phyloP scores from a whole-genome alignment of 768 basidiomycete genomes.

The Floccularia luteovirens region DNA sequence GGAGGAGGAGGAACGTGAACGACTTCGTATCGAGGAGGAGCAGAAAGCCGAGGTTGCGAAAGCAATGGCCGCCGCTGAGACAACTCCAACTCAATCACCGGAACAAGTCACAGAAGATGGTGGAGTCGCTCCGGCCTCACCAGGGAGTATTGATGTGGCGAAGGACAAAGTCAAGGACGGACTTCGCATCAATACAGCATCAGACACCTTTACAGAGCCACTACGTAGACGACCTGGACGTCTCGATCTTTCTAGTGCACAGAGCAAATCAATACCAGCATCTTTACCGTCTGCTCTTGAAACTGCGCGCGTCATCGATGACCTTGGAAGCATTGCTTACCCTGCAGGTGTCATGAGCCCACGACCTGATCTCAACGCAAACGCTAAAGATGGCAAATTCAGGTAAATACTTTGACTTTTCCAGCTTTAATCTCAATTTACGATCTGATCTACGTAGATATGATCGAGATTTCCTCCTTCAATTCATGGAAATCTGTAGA shows the following conservation, averaged over 20 bases:
- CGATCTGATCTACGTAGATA: conserved; percentile 45
- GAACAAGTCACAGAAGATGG: conserved; percentile 26
- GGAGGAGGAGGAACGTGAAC: conserved; percentile 21
- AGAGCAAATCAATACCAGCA: conserved; percentile 31
- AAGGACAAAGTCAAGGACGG: conserved; percentile 42
- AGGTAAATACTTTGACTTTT: conserved; percentile 34
- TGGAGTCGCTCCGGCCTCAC: conserved; percentile 31
- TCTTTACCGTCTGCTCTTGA: conserved; percentile 62
- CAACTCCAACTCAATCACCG: conserved; percentile 15
- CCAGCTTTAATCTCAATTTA: not conserved
- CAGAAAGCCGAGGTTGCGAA: conserved; percentile 22
- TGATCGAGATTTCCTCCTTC: conserved; percentile 94
- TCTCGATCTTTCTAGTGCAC: conserved; percentile 58
- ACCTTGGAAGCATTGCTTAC: conserved; percentile 71
- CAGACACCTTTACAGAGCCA: conserved; percentile 29
- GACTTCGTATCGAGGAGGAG: conserved; percentile 18
- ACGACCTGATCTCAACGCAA: conserved; percentile 74
- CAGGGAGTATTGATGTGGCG: conserved; percentile 23
- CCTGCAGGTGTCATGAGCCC: conserved; percentile 83
- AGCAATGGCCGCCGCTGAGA: conserved; percentile 25
- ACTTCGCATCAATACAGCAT: conserved; percentile 60
- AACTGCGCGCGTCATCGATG: conserved; percentile 80
- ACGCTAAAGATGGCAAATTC: conserved; percentile 84
- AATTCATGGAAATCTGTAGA: conserved; percentile 92
- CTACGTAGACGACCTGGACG: conserved; percentile 56